These are phyloP conservation scores for Cercospora sp. DNA, from an alignment of 2,329 filamentous ascomycete species.

Conservation along the genomic window DNA sequence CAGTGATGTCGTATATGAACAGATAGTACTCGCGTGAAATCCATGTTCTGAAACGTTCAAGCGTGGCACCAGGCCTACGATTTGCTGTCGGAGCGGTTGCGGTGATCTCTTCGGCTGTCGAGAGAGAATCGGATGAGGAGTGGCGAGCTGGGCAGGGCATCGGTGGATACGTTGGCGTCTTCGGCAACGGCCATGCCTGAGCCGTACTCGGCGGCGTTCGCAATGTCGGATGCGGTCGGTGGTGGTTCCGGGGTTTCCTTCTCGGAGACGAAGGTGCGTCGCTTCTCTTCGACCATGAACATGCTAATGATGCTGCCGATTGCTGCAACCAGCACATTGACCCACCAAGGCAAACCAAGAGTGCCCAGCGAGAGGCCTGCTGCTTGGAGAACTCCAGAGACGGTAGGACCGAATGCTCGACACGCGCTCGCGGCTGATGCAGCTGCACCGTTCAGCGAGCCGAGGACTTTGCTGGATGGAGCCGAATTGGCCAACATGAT, in stretches of 20 bases:
- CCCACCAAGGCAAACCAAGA: constrained; percentile 93
- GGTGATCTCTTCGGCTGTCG: constrained; percentile 27
- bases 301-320: constrained; percentile 73
- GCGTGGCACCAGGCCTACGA: constrained; percentile 24
- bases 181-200: constrained; percentile 31
- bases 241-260: constrained; percentile 27
- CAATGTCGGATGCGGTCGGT: constrained; percentile 27
- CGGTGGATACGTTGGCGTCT: constrained; percentile 30
- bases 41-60: constrained; percentile 7
- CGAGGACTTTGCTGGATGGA: constrained; percentile 78
- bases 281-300: constrained; percentile 56
- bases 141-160: constrained; percentile 33
- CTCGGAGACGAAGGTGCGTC: constrained; percentile 33
- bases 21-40: constrained; percentile 12
- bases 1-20: constrained; percentile 21
- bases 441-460: constrained; percentile 88
- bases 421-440: constrained; percentile 88
- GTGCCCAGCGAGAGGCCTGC: constrained; percentile 77
- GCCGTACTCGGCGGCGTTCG: constrained; percentile 25
- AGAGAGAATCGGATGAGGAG: constrained; percentile 31
- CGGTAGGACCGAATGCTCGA: constrained; percentile 81
- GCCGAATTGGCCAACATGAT: constrained; percentile 89
- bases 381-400: constrained; percentile 83
- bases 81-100: constrained; percentile 27
- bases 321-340: constrained; percentile 73